Base-by-base conservation (phyloP, 768 basidiomycete genomes). In the Lactarius quietus region DNA sequence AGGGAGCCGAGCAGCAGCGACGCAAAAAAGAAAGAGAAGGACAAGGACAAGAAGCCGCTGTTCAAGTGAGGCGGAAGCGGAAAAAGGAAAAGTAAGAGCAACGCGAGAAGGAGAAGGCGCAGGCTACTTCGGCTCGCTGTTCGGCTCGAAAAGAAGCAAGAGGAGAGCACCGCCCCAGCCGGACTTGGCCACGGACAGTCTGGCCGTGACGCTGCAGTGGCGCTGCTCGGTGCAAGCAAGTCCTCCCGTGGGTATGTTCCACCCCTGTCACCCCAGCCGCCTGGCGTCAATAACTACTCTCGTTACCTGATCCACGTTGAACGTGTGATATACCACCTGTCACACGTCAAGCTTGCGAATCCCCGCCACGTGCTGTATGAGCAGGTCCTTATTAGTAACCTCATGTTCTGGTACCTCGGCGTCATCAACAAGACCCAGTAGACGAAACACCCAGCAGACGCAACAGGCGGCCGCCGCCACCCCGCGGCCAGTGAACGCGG, bases 391-490 rank as follows among this genome's bases (percentile, higher is more conserved):
- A 93, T 92, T 75, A 92, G 90, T 73, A 94, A 94, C 74, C 79
- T 94, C 72, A 97, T 96, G 93, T 98, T 99, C 82, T 99, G 97
- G 97, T 99, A 98, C 74, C 83, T 99, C 41, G 93, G 95, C 15
- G 88, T 98, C 70, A 98, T 98, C 78, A 97, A 98, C 77, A 95
- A 96, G 77, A 85, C 92, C 23, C n/a, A n/a, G n/a, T n/a, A n/a
- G n/a, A n/a, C n/a, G n/a, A n/a, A n/a, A n/a, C n/a, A n/a, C n/a
- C n/a, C 89, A 88, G 72, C 83, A 59, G 78, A 81, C 17, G 73
- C 78, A 15, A 56, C 74, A 33, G 74, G 72, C 48, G 10, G 26
- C 6, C 14, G n/a, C 6, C 43, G 33, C 72, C n/a, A n/a, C n/a
- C n/a, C n/a, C 23, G 69, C 62, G 23, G 29, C 58, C 28, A 41